phyloP scores from a whole-genome alignment of 305 asterid genomes.

The Fraxinus albicans region DNA sequence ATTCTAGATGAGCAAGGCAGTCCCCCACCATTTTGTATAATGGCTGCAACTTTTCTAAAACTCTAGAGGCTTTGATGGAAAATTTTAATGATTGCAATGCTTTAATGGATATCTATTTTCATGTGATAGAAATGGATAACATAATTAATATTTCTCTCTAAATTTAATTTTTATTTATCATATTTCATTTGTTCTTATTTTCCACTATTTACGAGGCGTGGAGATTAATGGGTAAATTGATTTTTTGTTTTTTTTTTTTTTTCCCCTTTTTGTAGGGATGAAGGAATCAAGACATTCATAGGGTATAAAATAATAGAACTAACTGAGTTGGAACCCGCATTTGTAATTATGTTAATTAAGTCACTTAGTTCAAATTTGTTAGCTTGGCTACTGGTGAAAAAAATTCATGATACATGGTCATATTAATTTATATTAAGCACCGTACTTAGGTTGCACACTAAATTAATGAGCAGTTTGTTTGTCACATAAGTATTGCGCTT shows the following conservation, averaged over 20 bases:
- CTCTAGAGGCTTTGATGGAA: constrained; percentile 42
- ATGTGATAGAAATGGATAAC: constrained; percentile 39
- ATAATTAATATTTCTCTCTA: constrained; percentile 23
- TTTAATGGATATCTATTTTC: constrained; percentile 39
- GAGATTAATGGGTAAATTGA: constrained; percentile 49
- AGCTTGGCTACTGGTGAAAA: too few relatives aligned
- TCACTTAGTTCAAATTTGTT: too few relatives aligned
- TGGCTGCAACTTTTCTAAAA: constrained; percentile 54
- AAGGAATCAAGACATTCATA: constrained; percentile 77
- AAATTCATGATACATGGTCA: too few relatives aligned
- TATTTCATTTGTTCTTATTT: too few relatives aligned
- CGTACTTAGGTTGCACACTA: too few relatives aligned
- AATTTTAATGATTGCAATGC: constrained; percentile 34
- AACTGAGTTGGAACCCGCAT: too few relatives aligned
- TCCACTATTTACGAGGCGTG: constrained; percentile 22
- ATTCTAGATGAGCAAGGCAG: constrained; percentile 45
- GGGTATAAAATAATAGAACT: constrained; percentile 55
- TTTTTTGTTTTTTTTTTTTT: constrained; percentile 38
- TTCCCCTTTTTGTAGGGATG: constrained; percentile 41
- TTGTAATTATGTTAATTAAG: too few relatives aligned
- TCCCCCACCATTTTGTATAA: constrained; percentile 66
- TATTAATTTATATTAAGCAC: too few relatives aligned
- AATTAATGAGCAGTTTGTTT: too few relatives aligned
- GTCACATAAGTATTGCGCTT: too few relatives aligned
- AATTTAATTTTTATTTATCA: too few relatives aligned